Percentiles rank a stretch among this genome's conserved stretches.
phyloP scores from a whole-genome alignment of 441 rosid species.

The Pelargonium cotyledonis region DNA sequence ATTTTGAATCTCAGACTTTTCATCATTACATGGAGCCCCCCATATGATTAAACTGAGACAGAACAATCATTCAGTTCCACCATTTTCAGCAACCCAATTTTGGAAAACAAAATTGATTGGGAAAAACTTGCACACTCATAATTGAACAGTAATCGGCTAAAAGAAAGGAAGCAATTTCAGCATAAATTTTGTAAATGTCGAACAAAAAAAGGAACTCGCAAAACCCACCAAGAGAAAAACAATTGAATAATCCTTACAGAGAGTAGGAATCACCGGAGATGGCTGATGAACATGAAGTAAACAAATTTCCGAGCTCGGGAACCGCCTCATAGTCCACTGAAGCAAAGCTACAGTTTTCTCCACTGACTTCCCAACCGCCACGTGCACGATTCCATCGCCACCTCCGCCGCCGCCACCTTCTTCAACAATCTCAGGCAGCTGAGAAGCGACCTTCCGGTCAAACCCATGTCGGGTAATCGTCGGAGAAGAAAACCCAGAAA shows the following conservation, averaged over 20 bases:
- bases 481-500: slow-evolving; percentile 23
- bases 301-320: slow-evolving; percentile 37
- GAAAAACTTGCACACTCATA: too few relatives aligned
- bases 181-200: too few relatives aligned
- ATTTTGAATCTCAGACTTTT: too few relatives aligned
- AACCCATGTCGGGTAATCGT: slow-evolving; percentile 9
- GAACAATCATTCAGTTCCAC: too few relatives aligned
- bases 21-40: too few relatives aligned
- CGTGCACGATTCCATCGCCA: slow-evolving; percentile 34
- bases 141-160: too few relatives aligned
- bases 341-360: slow-evolving; percentile 44
- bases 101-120: too few relatives aligned
- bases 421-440: slow-evolving; percentile 28
- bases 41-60: too few relatives aligned
- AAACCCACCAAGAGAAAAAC: too few relatives aligned
- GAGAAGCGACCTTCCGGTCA: slow-evolving; percentile 18
- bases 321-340: slow-evolving; percentile 39
- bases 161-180: too few relatives aligned
- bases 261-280: slow-evolving; percentile 50
- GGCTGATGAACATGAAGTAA: slow-evolving; percentile 57
- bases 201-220: too few relatives aligned
- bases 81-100: too few relatives aligned
- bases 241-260: slow-evolving; percentile 26
- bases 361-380: slow-evolving; percentile 48
- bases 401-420: slow-evolving; percentile 23